Conservation (phyloP, 257 asterid species). For the Voacanga thouarsii region DNA sequence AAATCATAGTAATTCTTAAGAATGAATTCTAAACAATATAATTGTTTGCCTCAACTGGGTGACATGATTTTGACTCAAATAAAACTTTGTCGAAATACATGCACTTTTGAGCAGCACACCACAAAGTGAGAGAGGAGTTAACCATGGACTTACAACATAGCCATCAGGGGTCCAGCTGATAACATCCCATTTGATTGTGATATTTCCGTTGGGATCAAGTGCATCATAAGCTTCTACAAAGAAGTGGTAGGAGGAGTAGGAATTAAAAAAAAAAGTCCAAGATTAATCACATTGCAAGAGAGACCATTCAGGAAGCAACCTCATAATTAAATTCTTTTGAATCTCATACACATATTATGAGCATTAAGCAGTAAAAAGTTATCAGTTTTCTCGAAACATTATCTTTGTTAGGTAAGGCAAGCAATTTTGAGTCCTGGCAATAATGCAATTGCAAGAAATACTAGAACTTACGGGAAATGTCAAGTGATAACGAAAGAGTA, state of each 20-base stretch:
- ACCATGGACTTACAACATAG: conserved; percentile 59
- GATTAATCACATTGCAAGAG: neutral
- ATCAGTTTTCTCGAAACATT: neutral
- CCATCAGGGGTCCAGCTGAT: conserved; percentile 81
- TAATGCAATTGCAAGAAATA: neutral
- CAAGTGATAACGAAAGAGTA: neutral
- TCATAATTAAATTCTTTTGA: neutral
- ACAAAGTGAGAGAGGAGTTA: neutral
- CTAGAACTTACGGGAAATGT: neutral
- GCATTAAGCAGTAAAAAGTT: neutral
- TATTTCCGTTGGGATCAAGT: conserved; percentile 82
- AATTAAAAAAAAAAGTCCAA: conserved; percentile 6
- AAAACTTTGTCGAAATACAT: neutral
- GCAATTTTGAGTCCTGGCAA: neutral
- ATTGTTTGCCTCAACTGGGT: neutral
- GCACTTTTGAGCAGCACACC: neutral
- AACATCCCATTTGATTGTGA: conserved; percentile 79
- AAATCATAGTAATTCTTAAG: neutral
- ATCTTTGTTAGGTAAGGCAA: neutral
- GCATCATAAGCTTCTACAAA: conserved; percentile 78
- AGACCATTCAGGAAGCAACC: conserved; percentile 9
- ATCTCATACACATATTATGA: neutral
- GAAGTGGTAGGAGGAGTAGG: conserved; percentile 1
- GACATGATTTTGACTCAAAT: neutral
- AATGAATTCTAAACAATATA: neutral